A percentile compares a stretch with the other conserved stretches of the same genome.
These are phyloP conservation scores for Penicillium salamii DNA, from an alignment of 495 filamentous ascomycete genomes.

Conservation along the genomic window DNA sequence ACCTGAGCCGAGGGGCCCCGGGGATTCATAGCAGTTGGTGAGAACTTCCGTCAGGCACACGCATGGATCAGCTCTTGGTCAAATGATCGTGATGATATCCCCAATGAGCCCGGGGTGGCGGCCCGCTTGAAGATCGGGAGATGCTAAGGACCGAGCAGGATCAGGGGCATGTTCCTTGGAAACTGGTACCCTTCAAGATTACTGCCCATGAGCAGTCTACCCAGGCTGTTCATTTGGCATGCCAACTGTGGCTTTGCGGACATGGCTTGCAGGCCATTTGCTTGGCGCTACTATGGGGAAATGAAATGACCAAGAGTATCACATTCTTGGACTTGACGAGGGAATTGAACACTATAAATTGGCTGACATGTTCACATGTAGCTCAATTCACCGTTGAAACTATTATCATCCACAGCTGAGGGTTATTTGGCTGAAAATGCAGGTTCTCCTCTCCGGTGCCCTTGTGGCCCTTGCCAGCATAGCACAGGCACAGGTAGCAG, in stretches of 20 bases:
- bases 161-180: background rate
- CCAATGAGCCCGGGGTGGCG: background rate
- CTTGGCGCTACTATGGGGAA: background rate
- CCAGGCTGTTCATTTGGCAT: background rate
- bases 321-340: no score
- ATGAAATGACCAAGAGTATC: no score
- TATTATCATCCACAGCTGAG: no score
- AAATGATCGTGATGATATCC: no score
- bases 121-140: background rate
- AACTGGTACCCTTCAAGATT: background rate
- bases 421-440: background rate
- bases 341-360: no score
- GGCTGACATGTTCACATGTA: no score
- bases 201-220: background rate
- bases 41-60: background rate
- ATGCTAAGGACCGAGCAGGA: no score
- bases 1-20: background rate
- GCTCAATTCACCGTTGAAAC: no score
- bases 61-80: background rate
- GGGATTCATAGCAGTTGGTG: background rate
- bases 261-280: background rate
- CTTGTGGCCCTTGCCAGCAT: slow-evolving; percentile 9
- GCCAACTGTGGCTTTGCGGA: background rate
- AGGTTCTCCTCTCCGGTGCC: slow-evolving; percentile 3
- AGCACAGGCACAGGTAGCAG: slow-evolving; percentile 14